Evolutionary conservation across 2,329 filamentous ascomycete genomes (phyloP).

Genomic region (Penicillium sp.): DNA sequence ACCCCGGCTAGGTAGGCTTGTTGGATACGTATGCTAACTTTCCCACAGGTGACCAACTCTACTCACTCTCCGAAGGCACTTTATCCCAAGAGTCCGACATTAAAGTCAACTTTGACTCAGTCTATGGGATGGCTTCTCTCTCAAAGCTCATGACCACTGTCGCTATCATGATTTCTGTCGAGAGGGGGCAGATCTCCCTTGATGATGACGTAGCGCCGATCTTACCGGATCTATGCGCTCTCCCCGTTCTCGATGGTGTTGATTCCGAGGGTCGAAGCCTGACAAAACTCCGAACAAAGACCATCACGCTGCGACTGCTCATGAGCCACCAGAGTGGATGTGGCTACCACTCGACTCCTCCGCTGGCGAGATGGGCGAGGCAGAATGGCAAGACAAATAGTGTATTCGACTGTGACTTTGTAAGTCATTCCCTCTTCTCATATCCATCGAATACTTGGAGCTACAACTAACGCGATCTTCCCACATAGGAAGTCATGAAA

Average conservation of each 20-base stretch:
- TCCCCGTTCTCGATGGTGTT: background rate
- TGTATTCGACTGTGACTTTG: background rate
- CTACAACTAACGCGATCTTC: background rate
- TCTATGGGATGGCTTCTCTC: background rate
- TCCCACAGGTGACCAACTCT: background rate
- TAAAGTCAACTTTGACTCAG: background rate
- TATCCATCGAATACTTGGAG: background rate
- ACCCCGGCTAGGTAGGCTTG: too few relatives aligned
- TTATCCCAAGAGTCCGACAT: background rate
- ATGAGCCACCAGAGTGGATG: background rate
- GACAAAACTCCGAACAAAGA: background rate
- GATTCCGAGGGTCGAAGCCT: background rate
- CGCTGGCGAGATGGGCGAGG: background rate
- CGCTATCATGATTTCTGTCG: constrained; percentile 53
- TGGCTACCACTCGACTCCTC: background rate
- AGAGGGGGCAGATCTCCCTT: constrained; percentile 49
- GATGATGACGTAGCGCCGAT: constrained; percentile 46
- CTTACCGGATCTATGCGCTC: constrained; percentile 19
- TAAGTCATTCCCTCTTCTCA: background rate
- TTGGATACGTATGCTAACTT: background rate
- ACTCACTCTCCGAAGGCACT: background rate
- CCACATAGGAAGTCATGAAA: background rate
- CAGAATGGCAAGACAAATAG: background rate
- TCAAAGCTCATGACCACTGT: constrained; percentile 51
- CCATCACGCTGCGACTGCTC: background rate